Percentiles rank a stretch among this genome's conserved stretches.
phyloP scores from a whole-genome alignment of 345 rosid genomes.

The Euphorbia pulcherrima region DNA sequence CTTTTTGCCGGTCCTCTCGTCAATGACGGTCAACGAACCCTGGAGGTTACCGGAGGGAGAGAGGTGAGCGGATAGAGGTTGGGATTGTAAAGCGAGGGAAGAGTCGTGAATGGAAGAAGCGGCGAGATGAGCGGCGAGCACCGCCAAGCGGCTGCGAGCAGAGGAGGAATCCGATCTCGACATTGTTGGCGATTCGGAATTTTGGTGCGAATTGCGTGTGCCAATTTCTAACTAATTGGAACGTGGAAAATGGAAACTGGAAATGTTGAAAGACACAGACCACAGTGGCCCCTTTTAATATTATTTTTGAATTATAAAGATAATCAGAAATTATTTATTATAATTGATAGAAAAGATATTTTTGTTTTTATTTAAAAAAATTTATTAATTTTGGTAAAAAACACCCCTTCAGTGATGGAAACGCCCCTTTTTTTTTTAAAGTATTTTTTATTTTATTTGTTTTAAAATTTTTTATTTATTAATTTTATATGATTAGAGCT shows the following conservation, averaged over 20 bases:
- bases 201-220: not conserved
- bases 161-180: not conserved
- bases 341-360: no score
- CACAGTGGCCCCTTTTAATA: no score
- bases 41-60: conserved; percentile 49
- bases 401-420: no score
- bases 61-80: conserved; percentile 44
- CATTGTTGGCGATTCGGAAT: not conserved
- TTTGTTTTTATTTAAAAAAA: no score
- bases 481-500: no score
- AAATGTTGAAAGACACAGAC: no score
- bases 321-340: no score
- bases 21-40: conserved; percentile 56
- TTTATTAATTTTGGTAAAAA: no score
- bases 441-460: no score
- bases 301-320: no score
- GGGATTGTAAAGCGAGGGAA: conserved; percentile 31
- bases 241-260: not conserved
- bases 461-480: no score
- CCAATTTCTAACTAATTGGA: not conserved
- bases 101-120: conserved; percentile 19
- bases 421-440: no score
- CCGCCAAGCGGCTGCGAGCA: conserved; percentile 61
- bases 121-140: conserved; percentile 59
- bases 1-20: conserved; percentile 69